These are phyloP conservation scores for Neodidymelliopsis sp. DNA, from an alignment of 2,329 filamentous ascomycete genomes.

Conservation along the genomic window DNA sequence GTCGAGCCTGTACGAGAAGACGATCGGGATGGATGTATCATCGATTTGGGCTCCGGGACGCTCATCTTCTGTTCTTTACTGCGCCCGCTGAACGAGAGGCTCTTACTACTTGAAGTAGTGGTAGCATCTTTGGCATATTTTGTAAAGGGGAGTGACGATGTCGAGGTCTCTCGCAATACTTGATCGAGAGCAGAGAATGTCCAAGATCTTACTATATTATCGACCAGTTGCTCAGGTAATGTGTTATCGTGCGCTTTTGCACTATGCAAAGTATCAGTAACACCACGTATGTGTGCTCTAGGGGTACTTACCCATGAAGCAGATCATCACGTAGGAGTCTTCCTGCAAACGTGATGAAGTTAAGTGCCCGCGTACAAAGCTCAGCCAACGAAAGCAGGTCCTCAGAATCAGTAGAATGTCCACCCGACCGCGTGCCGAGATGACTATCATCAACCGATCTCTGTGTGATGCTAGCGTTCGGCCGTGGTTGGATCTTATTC, in stretches of 20 bases:
- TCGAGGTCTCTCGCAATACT: conserved; percentile 77
- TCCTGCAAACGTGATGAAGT: conserved; percentile 83
- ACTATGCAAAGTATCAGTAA: conserved; percentile 35
- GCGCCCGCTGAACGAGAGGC: conserved; percentile 59
- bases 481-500: conserved; percentile 44
- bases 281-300: not conserved
- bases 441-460: conserved; percentile 43
- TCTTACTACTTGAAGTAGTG: conserved; percentile 48
- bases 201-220: conserved; percentile 80
- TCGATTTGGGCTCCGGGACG: conserved; percentile 73
- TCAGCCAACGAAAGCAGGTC: conserved; percentile 84
- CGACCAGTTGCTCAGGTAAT: conserved; percentile 63
- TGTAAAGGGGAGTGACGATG: conserved; percentile 71
- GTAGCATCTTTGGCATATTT: conserved; percentile 29
- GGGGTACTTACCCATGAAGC: conserved; percentile 62
- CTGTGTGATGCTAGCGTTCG: conserved; percentile 33
- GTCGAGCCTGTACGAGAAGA: conserved; percentile 58
- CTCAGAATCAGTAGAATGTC: conserved; percentile 65
- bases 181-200: conserved; percentile 79
- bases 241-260: conserved; percentile 37
- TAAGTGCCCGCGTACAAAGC: conserved; percentile 80
- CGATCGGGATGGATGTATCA: conserved; percentile 71
- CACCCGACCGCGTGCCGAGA: conserved; percentile 35
- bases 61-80: conserved; percentile 67
- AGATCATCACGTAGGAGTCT: conserved; percentile 83